Conservation (phyloP, 2,329 filamentous ascomycete species). For the Beauveria varroae region DNA sequence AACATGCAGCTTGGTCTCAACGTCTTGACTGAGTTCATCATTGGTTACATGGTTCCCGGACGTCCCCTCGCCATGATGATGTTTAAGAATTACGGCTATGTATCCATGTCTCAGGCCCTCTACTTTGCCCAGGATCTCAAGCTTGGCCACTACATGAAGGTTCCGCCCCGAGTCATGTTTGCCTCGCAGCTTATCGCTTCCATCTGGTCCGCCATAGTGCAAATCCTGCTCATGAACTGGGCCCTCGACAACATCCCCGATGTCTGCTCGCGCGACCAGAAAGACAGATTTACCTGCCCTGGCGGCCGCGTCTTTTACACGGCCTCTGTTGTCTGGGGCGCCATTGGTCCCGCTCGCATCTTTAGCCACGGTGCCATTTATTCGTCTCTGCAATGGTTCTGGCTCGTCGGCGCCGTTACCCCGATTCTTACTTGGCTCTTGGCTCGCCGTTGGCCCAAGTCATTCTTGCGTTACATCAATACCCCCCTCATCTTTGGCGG, state of each 20-base stretch:
- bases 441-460: conserved; percentile 54
- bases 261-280: conserved; percentile 48
- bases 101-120: conserved; percentile 58
- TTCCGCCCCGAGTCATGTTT: conserved; percentile 55
- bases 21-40: conserved; percentile 64
- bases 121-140: conserved; percentile 61
- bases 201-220: conserved; percentile 53
- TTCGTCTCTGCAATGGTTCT: conserved; percentile 60
- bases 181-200: conserved; percentile 52
- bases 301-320: conserved; percentile 55
- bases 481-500: conserved; percentile 63
- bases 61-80: conserved; percentile 68
- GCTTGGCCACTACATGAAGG: conserved; percentile 62
- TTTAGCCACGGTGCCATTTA: conserved; percentile 59
- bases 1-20: conserved; percentile 60
- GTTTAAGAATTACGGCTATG: conserved; percentile 68
- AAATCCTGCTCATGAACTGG: conserved; percentile 61
- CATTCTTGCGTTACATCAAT: conserved; percentile 57
- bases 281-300: conserved; percentile 50
- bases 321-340: conserved; percentile 64
- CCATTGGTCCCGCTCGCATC: conserved; percentile 63
- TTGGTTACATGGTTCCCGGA: conserved; percentile 67
- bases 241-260: conserved; percentile 53
- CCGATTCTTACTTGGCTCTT: conserved; percentile 58
- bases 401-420: conserved; percentile 55